Conservation (phyloP, 345 rosid genomes). For the Hevea brasiliensis region DNA sequence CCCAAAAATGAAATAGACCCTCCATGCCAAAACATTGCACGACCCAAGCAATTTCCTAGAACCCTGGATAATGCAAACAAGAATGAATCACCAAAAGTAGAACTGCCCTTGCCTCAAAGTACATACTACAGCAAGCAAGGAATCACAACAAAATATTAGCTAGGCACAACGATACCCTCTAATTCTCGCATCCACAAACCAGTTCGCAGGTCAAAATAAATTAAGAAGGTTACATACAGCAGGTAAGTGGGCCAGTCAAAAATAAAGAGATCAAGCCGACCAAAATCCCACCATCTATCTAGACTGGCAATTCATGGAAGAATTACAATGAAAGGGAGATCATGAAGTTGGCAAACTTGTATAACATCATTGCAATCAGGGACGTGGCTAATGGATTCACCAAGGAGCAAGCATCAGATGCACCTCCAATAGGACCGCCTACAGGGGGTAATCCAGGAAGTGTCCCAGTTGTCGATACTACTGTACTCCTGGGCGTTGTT, state of each 20-base stretch:
- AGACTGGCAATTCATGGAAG: slow-evolving; percentile 12
- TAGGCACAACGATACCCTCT: background rate
- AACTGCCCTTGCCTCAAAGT: background rate
- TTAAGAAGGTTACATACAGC: slow-evolving; percentile 25
- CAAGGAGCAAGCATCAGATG: slow-evolving; percentile 43
- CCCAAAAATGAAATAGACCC: too few relatives aligned
- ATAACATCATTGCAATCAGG: slow-evolving; percentile 18
- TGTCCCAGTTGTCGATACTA: slow-evolving; percentile 55
- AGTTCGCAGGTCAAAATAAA: slow-evolving; percentile 8
- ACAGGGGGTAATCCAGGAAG: slow-evolving; percentile 57
- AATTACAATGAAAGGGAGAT: slow-evolving; percentile 32
- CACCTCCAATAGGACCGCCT: slow-evolving; percentile 56
- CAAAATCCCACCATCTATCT: slow-evolving; percentile 16
- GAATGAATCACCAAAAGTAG: background rate
- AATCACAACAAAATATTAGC: background rate
- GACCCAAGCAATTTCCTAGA: background rate
- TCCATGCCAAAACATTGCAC: background rate
- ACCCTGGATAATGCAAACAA: background rate
- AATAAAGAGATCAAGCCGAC: slow-evolving; percentile 11
- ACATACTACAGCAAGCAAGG: background rate
- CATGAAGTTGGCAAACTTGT: slow-evolving; percentile 31
- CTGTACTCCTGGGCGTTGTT: slow-evolving; percentile 43
- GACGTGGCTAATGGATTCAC: slow-evolving; percentile 33
- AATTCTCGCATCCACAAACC: slow-evolving; percentile 9
- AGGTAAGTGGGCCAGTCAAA: slow-evolving; percentile 7